A percentile compares a stretch with the other conserved stretches of the same genome.
Evolutionary conservation across 371 early-diverging fungal species (phyloP).

Genomic region (Syncephalastrum contaminatum): DNA sequence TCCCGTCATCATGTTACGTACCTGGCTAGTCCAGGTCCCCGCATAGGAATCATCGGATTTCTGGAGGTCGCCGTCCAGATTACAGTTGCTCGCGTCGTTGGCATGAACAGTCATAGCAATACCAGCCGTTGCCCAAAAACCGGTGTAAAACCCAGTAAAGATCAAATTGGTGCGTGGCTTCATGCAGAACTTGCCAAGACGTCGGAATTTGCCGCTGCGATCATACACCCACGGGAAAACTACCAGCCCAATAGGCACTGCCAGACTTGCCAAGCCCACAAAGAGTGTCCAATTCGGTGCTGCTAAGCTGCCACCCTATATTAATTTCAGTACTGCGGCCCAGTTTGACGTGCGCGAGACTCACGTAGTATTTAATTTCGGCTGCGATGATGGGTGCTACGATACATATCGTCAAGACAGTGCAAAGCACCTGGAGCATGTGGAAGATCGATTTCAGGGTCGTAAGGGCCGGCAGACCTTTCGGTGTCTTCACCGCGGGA

Average conservation of each 20-base stretch:
- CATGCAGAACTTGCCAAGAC: conserved; percentile 34
- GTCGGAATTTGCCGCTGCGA: conserved; percentile 27
- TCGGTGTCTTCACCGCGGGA: conserved; percentile 24
- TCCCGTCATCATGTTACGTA: conserved; percentile 10
- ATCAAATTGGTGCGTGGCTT: conserved; percentile 39
- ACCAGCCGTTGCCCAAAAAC: conserved; percentile 39
- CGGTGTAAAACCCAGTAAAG: conserved; percentile 34
- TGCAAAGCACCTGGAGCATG: conserved; percentile 21
- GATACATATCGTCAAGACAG: conserved; percentile 29
- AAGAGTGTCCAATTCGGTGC: conserved; percentile 38
- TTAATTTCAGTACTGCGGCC: neutral
- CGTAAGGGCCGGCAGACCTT: conserved; percentile 24
- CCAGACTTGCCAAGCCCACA: conserved; percentile 25
- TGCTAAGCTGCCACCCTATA: conserved; percentile 35
- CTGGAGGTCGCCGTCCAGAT: conserved; percentile 15
- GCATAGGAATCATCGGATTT: conserved; percentile 17
- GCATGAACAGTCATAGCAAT: conserved; percentile 40
- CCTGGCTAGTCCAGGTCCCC: conserved; percentile 40
- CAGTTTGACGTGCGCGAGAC: conserved; percentile 1
- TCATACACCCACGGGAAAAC: conserved; percentile 38
- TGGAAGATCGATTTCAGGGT: conserved; percentile 30
- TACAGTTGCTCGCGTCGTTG: conserved; percentile 25
- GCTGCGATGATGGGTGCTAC: conserved; percentile 34
- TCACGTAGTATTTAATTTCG: conserved; percentile 32
- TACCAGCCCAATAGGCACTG: conserved; percentile 22